Base-by-base conservation (phyloP, 1,139 yeast genomes). In the Suhomyces terraborum region DNA sequence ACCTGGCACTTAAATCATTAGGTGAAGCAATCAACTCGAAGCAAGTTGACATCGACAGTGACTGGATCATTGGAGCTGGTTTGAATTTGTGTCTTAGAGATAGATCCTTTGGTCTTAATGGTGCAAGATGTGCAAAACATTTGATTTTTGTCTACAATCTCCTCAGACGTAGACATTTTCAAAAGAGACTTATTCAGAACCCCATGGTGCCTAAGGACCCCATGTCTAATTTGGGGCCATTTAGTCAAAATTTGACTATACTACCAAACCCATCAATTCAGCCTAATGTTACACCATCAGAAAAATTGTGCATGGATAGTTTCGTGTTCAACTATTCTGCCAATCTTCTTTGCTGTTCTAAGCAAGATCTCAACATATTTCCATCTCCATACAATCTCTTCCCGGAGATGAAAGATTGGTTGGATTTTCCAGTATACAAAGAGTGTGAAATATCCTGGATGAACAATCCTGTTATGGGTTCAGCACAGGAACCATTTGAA, bases 351-450 rank as follows among this genome's bases (percentile, higher is more conserved):
- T 66, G 50, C 32, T 66, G 52, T 41, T 54, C 52, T 34, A 59
- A 26, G 12, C 43, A 55, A 1, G 62, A 61, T 22, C 45, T 61
- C 32, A 42, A 51, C 3, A 48, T 53, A 1, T 40, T 69, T 8
- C 69, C 73, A 3, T 58, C 65, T 29, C 77, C 76, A 1, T 66
- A 56, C 40, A 51, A 48, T 6, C 58, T 68, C 24, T 71, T 64
- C 40, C 53, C 58, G 12, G 56, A 59, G 9, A 54, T 62, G 30
- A 56, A 60, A 18, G 49, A 50, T 3, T 56, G 63, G 45, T 49
- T 70, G 23, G 53, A 57, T 14, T 53, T 55, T 3, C 66, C 70
- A 1, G 47, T 69, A 1, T 66, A 61, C 27, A 33, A 42, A 66
- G 29, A 51, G 23, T 42, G 50, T 31, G 47, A 49, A 4, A 43